phyloP scores from a whole-genome alignment of 129 eudicot species.

The Saposhnikovia divaricata region DNA sequence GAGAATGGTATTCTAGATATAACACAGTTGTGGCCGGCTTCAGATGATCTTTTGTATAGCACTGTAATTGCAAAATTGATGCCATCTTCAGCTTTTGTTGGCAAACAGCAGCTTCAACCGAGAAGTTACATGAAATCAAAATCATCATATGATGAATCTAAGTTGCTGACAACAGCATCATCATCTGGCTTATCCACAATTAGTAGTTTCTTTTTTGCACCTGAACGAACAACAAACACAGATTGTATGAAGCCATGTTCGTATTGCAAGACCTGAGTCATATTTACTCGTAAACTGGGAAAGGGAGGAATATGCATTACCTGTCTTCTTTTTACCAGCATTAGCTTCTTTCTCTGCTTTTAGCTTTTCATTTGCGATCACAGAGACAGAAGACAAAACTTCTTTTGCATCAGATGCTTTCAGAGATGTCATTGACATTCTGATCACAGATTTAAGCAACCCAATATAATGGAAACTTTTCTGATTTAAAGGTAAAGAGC shows the following conservation, averaged over 20 bases:
- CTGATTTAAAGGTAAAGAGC: constrained; percentile 25
- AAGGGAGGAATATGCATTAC: constrained; percentile 17
- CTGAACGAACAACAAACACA: constrained; percentile 19
- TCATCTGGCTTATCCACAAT: constrained; percentile 73
- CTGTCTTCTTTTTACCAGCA: constrained; percentile 95
- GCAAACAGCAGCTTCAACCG: background rate
- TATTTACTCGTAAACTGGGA: background rate
- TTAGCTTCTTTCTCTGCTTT: constrained; percentile 97
- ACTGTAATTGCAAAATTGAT: background rate
- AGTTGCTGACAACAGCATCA: constrained; percentile 41
- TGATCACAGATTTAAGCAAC: constrained; percentile 77
- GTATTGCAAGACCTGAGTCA: background rate
- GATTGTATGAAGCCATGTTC: constrained; percentile 8
- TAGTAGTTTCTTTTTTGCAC: constrained; percentile 65
- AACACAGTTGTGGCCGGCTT: background rate
- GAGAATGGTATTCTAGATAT: background rate
- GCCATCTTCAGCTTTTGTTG: background rate
- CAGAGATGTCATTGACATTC: constrained; percentile 70
- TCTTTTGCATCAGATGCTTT: constrained; percentile 94
- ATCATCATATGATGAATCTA: constrained; percentile 57
- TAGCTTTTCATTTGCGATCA: constrained; percentile 86
- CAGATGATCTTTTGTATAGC: background rate
- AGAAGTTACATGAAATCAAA: constrained; percentile 75
- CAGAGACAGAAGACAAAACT: constrained; percentile 71
- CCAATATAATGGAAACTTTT: constrained; percentile 93